Percentiles rank a stretch among this genome's conserved stretches.
Evolutionary conservation across 2,329 filamentous ascomycete genomes (phyloP).

Genomic region (Fusarium haematococcum): DNA sequence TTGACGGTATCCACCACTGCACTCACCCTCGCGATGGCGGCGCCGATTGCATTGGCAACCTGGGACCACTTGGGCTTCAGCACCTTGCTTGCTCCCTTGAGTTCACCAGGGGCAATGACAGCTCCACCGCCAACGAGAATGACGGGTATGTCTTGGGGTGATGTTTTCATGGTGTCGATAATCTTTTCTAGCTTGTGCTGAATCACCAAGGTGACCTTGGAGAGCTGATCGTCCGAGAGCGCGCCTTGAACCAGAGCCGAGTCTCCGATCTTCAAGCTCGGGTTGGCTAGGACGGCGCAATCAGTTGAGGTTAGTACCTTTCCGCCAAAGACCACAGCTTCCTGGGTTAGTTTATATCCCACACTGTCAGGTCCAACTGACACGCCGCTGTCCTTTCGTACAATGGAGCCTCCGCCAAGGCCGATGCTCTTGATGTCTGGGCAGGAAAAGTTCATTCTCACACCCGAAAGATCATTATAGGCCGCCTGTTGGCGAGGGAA

Average conservation of each 20-base stretch:
- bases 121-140: conserved; percentile 74
- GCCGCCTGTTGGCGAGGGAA: conserved; percentile 73
- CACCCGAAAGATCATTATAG: conserved; percentile 71
- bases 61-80: conserved; percentile 67
- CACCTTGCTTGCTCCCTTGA: conserved; percentile 67
- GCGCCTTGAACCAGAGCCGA: conserved; percentile 49
- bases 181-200: conserved; percentile 65
- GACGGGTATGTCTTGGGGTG: conserved; percentile 68
- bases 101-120: conserved; percentile 65
- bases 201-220: conserved; percentile 54
- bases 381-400: conserved; percentile 54
- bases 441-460: conserved; percentile 70
- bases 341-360: conserved; percentile 65
- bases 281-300: conserved; percentile 53
- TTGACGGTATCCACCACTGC: conserved; percentile 64
- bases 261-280: conserved; percentile 56
- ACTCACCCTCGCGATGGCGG: conserved; percentile 71
- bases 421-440: conserved; percentile 71
- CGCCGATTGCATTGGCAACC: conserved; percentile 74
- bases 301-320: conserved; percentile 70
- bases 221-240: conserved; percentile 49
- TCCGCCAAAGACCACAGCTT: conserved; percentile 69
- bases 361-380: conserved; percentile 72
- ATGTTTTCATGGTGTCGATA: conserved; percentile 73
- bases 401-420: conserved; percentile 68